These are phyloP conservation scores for Wallacemonas sp. DNA, from an alignment of 208 protist species.

Conservation along the genomic window DNA sequence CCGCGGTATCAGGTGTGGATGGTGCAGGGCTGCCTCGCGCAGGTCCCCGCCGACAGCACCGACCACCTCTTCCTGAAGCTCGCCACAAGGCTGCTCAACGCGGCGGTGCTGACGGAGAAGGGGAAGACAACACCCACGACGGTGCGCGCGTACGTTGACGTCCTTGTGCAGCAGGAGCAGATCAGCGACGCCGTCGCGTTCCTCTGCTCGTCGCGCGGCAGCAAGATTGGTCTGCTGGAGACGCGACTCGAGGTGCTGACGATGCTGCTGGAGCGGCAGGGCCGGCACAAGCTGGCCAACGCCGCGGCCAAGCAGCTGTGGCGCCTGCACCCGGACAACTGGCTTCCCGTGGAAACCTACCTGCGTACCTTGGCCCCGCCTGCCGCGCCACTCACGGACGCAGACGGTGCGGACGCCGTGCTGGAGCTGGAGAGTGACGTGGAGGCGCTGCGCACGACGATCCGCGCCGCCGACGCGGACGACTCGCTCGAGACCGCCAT, in stretches of 20 bases:
- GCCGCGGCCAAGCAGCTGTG: slow-evolving; percentile 62
- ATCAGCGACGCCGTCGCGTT: slow-evolving; percentile 61
- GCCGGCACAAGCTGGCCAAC: slow-evolving; percentile 49
- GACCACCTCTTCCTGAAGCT: slow-evolving; percentile 78
- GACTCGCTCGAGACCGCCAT: slow-evolving; percentile 52
- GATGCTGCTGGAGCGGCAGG: slow-evolving; percentile 35
- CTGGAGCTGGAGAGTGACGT: slow-evolving; percentile 33
- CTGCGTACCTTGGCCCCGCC: slow-evolving; percentile 41
- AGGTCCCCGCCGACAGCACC: slow-evolving; percentile 62
- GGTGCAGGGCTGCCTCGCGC: slow-evolving; percentile 77
- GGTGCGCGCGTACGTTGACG: slow-evolving; percentile 76
- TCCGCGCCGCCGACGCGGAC: slow-evolving; percentile 42
- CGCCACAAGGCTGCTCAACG: slow-evolving; percentile 65
- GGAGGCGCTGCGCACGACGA: slow-evolving; percentile 28
- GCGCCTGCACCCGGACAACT: slow-evolving; percentile 75
- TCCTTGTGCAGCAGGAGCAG: slow-evolving; percentile 69
- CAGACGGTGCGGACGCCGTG: not conserved
- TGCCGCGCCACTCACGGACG: not conserved
- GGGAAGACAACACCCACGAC: slow-evolving; percentile 58
- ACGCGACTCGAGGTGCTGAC: slow-evolving; percentile 76
- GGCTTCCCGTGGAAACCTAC: slow-evolving; percentile 70
- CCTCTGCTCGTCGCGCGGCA: slow-evolving; percentile 55
- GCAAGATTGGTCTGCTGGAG: slow-evolving; percentile 66
- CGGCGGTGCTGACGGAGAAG: slow-evolving; percentile 62
- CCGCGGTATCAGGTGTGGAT: slow-evolving; percentile 81